Evolutionary conservation across 805 yeast species (phyloP).

Genomic region (Candida coquimbonensis): DNA sequence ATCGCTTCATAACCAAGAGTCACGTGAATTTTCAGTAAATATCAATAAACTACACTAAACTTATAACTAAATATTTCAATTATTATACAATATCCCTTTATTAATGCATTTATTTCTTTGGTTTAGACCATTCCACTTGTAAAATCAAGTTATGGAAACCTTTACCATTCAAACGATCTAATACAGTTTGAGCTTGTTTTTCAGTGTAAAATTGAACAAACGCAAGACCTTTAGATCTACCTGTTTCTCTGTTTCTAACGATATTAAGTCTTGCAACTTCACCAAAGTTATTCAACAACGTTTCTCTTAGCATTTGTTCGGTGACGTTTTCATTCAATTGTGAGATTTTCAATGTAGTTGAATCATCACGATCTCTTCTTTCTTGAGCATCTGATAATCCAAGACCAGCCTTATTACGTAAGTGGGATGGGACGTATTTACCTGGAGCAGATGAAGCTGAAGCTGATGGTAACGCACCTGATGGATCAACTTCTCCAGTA

Average conservation of each 20-base stretch:
- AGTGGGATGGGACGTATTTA: constrained; percentile 58
- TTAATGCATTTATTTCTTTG: constrained; percentile 6
- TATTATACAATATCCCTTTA: too few relatives aligned
- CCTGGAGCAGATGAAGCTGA: constrained; percentile 34
- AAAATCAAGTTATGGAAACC: constrained; percentile 88
- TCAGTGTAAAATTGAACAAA: constrained; percentile 76
- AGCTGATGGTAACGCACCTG: constrained; percentile 51
- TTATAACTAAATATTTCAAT: too few relatives aligned
- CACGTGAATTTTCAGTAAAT: background rate
- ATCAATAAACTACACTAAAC: background rate
- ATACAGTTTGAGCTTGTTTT: constrained; percentile 67
- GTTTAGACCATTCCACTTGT: constrained; percentile 53
- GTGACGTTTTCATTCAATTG: constrained; percentile 82
- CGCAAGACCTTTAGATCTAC: constrained; percentile 92
- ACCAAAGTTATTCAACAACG: constrained; percentile 63
- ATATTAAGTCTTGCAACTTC: constrained; percentile 68
- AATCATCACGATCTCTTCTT: constrained; percentile 69
- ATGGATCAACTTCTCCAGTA: constrained; percentile 31
- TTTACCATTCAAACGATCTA: constrained; percentile 73
- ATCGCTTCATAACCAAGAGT: background rate
- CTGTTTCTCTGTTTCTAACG: constrained; percentile 88
- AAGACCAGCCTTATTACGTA: constrained; percentile 37
- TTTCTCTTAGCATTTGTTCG: constrained; percentile 71
- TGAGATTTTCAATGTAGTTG: constrained; percentile 81
- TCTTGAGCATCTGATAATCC: constrained; percentile 29